A percentile compares a stretch with the other conserved stretches of the same genome.
phyloP scores from a whole-genome alignment of 164 flowering plant genomes.

The Umbellularia californica region DNA sequence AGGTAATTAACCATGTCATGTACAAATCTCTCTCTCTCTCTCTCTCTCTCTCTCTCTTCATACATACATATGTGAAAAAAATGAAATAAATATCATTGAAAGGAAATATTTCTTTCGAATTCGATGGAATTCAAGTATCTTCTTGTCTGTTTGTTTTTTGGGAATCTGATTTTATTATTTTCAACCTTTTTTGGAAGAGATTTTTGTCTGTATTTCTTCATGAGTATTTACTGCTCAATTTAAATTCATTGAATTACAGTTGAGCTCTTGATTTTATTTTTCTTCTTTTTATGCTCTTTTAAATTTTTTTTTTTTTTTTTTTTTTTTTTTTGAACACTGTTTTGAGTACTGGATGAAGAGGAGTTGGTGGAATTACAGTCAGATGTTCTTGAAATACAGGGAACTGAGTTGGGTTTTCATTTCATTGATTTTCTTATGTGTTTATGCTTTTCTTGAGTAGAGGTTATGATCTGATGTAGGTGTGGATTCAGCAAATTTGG shows the following conservation, averaged over 20 bases:
- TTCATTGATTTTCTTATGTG: background rate
- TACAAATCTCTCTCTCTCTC: background rate
- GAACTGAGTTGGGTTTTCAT: background rate
- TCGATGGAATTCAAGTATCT: background rate
- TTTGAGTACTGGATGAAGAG: background rate
- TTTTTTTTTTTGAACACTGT: background rate
- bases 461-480: background rate
- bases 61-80: background rate
- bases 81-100: too few relatives aligned
- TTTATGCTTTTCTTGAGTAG: background rate
- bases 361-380: background rate
- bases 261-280: background rate
- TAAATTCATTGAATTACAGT: background rate
- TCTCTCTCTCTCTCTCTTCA: background rate
- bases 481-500: background rate
- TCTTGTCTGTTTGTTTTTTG: background rate
- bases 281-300: background rate
- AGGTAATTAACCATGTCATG: background rate
- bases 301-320: too few relatives aligned
- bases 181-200: background rate
- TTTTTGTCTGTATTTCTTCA: background rate
- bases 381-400: background rate
- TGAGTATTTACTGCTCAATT: background rate
- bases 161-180: background rate
- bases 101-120: too few relatives aligned